Percentiles rank a stretch among this genome's conserved stretches.
Evolutionary conservation across 371 early-diverging fungal species (phyloP).

Genomic region (Apophysomyces sp.): DNA sequence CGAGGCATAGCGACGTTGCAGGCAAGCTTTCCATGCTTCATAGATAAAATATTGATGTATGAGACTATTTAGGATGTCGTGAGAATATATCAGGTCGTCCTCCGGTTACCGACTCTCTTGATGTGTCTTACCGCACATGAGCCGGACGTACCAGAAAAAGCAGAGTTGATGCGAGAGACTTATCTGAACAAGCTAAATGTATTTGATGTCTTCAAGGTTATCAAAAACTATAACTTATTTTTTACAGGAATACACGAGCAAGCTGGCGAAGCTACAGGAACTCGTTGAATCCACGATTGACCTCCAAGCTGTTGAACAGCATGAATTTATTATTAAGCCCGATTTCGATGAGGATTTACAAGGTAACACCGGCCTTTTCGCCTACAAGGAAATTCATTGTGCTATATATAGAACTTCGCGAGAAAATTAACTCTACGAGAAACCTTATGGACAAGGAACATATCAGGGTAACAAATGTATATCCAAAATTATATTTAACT

Average conservation of each 20-base stretch:
- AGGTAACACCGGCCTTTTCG: slow-evolving; percentile 40
- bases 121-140: slow-evolving; percentile 50
- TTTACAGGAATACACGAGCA: slow-evolving; percentile 44
- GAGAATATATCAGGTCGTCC: slow-evolving; percentile 85
- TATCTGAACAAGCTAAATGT: slow-evolving; percentile 20
- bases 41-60: not conserved
- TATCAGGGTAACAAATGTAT: slow-evolving; percentile 36
- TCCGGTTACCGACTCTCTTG: slow-evolving; percentile 71
- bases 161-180: slow-evolving; percentile 17
- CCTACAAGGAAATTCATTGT: not conserved
- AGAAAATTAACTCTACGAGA: slow-evolving; percentile 59
- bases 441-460: slow-evolving; percentile 67
- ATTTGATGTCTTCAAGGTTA: not conserved
- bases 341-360: slow-evolving; percentile 79
- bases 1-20: slow-evolving; percentile 80
- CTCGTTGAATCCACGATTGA: slow-evolving; percentile 92
- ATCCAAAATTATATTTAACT: not conserved
- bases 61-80: slow-evolving; percentile 72
- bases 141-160: slow-evolving; percentile 29
- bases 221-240: not conserved
- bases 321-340: slow-evolving; percentile 88
- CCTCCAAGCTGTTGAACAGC: slow-evolving; percentile 80
- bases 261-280: slow-evolving; percentile 66
- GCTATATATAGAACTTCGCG: slow-evolving; percentile 53
- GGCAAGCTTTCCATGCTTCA: slow-evolving; percentile 13